Evolutionary conservation across 805 yeast genomes (phyloP).

Genomic region (Myxozyma vanderwaltii): DNA sequence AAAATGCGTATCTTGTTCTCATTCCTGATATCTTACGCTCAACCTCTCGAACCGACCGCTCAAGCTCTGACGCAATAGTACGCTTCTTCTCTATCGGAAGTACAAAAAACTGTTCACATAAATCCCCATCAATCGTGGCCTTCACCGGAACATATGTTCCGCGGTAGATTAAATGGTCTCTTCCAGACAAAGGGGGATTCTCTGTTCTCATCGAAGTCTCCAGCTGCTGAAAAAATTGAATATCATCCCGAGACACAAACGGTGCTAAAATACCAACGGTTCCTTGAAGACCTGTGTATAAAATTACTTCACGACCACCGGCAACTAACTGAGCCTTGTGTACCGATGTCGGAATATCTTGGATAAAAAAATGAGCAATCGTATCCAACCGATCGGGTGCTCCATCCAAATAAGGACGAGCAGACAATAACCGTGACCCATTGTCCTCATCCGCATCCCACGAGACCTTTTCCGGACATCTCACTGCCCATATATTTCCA

Average conservation of each 20-base stretch:
- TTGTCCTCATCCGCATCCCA: conserved; percentile 55
- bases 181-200: conserved; percentile 51
- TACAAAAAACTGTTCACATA: conserved; percentile 59
- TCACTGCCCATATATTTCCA: conserved; percentile 72
- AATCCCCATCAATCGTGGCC: conserved; percentile 84
- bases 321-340: conserved; percentile 54
- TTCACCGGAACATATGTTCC: conserved; percentile 81
- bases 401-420: conserved; percentile 50
- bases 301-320: conserved; percentile 66
- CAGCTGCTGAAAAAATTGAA: conserved; percentile 57
- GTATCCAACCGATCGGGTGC: conserved; percentile 56
- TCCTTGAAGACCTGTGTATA: conserved; percentile 81
- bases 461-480: conserved; percentile 58
- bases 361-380: conserved; percentile 61
- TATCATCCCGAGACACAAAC: conserved; percentile 61
- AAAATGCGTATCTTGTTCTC: conserved; percentile 37
- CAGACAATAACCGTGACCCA: conserved; percentile 46
- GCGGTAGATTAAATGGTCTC: conserved; percentile 68
- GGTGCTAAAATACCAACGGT: conserved; percentile 76
- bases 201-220: conserved; percentile 47
- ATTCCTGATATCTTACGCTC: conserved; percentile 41
- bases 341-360: conserved; percentile 71
- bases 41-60: conserved; percentile 40
- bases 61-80: conserved; percentile 41
- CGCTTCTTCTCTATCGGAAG: conserved; percentile 35